Evolutionary conservation across 192 early-diverging fungal genomes (phyloP), one percentile per base, ranked within the genome.

Genomic region (Entomortierella lignicola): DNA sequence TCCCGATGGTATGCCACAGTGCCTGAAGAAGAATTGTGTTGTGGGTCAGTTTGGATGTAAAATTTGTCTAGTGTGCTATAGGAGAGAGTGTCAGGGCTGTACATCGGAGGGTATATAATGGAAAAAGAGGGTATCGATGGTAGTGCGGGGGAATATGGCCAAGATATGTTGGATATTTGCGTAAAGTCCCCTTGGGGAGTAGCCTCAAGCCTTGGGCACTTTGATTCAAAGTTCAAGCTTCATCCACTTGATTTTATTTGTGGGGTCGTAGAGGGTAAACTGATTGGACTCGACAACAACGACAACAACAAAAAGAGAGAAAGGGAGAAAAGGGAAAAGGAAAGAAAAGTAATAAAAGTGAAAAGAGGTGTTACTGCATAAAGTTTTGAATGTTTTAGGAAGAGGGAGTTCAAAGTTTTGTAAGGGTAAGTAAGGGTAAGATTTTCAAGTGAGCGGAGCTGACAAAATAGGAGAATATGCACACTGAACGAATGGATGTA

Each of bases 71-170:
- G 43, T n/a, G 55, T 58, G 11, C 44, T 42, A 50, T 50, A 58
- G 66, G 55, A 67, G 44, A 37, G 44, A 47, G 44, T 67, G 56
- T 58, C 66, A 57, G 66, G 55, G 26, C 42, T 57, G 55, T 50
- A 50, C 66, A 67, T 67, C 51, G 60, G 54, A 37, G 32, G 26
- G 15, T 42, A 43, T 7, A n/a, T 30, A 15, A 44, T n/a, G 54
- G 55, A 25, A 15, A 17, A 66, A 26, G 1, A 26, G 25, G 63
- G 26, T 30, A 50, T 11, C 13, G 6, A 39, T 8, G 60, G 17
- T 41, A 27, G 51, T 5, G n/a, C n/a, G 25, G 13, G 31, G 23
- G 15, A 47, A 47, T 47, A 47, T 47, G 20, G 44, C 20, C 7
- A 47, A 15, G 44, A 4, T 20, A 5, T 47, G 20, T 11, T 47